Conservation (phyloP, 805 yeast genomes). For the Ogataea siamensis region DNA sequence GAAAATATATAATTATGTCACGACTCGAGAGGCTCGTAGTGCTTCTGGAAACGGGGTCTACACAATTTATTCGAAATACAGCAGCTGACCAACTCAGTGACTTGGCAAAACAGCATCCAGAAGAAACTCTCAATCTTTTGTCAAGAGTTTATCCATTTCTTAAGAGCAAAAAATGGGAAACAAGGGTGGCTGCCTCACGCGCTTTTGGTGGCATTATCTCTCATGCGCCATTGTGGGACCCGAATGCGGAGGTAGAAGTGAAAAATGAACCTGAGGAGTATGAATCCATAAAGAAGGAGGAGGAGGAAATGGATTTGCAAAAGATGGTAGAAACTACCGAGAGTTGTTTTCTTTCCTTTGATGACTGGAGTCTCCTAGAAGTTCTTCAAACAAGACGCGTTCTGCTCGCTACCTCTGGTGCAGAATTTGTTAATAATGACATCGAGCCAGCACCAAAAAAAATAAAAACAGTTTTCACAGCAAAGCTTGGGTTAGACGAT, state of each 20-base stretch:
- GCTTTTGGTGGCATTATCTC: slow-evolving; percentile 92
- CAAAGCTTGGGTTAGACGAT: slow-evolving; percentile 31
- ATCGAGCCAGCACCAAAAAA: slow-evolving; percentile 17
- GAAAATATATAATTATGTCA: slow-evolving; percentile 26
- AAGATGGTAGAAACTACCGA: slow-evolving; percentile 44
- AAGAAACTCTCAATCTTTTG: slow-evolving; percentile 76
- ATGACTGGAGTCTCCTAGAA: slow-evolving; percentile 49
- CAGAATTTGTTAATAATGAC: slow-evolving; percentile 27
- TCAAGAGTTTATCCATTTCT: slow-evolving; percentile 91
- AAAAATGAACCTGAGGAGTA: slow-evolving; percentile 9
- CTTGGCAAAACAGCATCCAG: slow-evolving; percentile 91
- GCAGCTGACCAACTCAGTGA: slow-evolving; percentile 98
- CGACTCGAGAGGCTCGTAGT: slow-evolving; percentile 37
- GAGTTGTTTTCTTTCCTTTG: slow-evolving; percentile 45
- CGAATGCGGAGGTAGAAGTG: slow-evolving; percentile 43
- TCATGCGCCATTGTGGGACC: slow-evolving; percentile 81
- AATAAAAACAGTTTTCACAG: slow-evolving; percentile 31
- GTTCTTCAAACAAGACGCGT: slow-evolving; percentile 50
- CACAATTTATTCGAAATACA: slow-evolving; percentile 87
- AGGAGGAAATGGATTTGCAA: slow-evolving; percentile 30
- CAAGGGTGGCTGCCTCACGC: slow-evolving; percentile 89
- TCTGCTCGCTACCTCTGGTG: slow-evolving; percentile 64
- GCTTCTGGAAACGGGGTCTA: slow-evolving; percentile 87
- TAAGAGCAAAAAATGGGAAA: slow-evolving; percentile 87
- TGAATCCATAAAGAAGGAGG: slow-evolving; percentile 17